Base-by-base conservation (phyloP, 257 asterid genomes). In the Nicotiana tomentosiformis region DNA sequence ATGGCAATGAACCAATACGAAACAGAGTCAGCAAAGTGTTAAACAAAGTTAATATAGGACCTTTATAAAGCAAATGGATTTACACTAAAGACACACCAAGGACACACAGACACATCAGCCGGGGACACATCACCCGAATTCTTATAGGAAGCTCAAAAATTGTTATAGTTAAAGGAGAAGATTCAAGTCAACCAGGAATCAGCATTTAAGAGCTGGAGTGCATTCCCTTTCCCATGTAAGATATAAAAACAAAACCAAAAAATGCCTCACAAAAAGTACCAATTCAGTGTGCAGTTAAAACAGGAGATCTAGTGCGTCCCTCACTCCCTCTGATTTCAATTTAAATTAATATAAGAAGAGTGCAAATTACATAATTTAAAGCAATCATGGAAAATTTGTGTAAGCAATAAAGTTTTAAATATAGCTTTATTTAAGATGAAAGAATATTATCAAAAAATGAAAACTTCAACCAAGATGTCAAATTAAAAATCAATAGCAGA, bases 1-100 rank as follows among this genome's bases (percentile, higher is more conserved):
- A 82, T 64, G 65, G 20, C 39, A 83, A 77, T 66, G 51, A 55
- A 85, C 76, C 53, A 80, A 60, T 18, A 81, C n/a, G 43, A 53
- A 64, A 84, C 84, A 77, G 53, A 79, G 79, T 84, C 70, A 81
- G 61, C 66, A 35, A 53, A 18, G 46, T 33, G 70, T 82, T 66
- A 85, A 85, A 78, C 83, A 62, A 85, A 30, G 65, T 37, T 26
- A 51, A 15, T 26, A 76, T 14, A 15, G 43, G 60, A 0, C 0
- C 46, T 15, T 23, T 29, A 7, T 4, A 26, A 74, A 74, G 61
- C 26, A 14, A 49, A 49, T 23, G 15, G 15, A 74, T 49, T 5
- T 74, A 33, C 20, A 14, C 62, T 23, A 49, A 49, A 74, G 23
- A 26, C 62, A 49, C 51, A 20, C 72, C 72, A 29, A 49, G 60